Base-by-base conservation (phyloP, 106 monocot genomes). In the Dioscorea dumetorum region DNA sequence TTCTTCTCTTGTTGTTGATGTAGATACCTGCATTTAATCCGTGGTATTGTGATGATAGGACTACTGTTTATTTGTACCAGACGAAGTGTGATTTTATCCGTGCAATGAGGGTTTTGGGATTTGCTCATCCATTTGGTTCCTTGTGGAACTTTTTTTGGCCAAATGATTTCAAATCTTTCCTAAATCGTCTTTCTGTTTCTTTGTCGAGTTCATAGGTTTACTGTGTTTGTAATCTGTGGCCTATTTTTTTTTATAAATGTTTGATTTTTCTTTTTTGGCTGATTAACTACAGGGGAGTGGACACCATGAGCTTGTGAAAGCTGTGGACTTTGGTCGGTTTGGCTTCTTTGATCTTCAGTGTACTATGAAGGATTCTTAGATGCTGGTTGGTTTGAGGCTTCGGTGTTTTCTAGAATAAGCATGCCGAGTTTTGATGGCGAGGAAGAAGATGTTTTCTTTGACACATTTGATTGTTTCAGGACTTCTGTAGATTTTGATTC, bases 401-500 rank as follows among this genome's bases (percentile, higher is more conserved):
- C n/a, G 57, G 31, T 28, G 18, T 24, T 41, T 12, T 60, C 71
- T 20, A 57, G 22, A 33, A 52, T n/a, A 71, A 79, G 62, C 72
- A 91, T 87, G 87, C 79, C 63, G 68, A 79, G 60, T 54, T 62
- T 53, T 34, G 14, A 69, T 64, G 75, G 22, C 18, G 79, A 78
- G 49, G 86, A 63, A 62, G 76, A 79, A 53, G 69, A 68, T 64
- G 67, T 82, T 41, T 87, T 87, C 79, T 73, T 74, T 57, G 91
- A 91, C 34, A 68, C 87, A 13, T 24, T 69, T 31, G 83, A 87
- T 52, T 57, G 19, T 50, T 28, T 74, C 48, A 34, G 66, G 31
- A 56, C 17, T 64, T 81, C 77, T 13, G 16, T 78, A 21, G 79
- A 70, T 59, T 84, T 79, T 57, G 19, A 32, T 48, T 66, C 78